phyloP scores from a whole-genome alignment of 345 rosid species.

The Rhodamnia rubescens region DNA sequence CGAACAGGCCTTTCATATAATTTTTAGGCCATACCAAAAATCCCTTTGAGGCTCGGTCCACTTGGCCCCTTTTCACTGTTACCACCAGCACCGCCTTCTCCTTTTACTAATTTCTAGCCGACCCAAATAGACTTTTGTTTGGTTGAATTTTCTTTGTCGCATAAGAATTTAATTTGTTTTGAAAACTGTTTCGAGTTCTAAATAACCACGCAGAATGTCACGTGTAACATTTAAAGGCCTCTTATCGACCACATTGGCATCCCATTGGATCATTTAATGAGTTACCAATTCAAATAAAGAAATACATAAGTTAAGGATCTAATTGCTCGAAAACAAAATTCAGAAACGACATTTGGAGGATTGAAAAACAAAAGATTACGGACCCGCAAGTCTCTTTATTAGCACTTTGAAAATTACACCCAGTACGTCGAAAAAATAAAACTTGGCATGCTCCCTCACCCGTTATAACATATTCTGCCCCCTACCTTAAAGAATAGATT shows the following conservation, averaged over 20 bases:
- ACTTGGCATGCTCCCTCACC: neutral
- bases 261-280: too few species aligned
- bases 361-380: neutral
- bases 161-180: neutral
- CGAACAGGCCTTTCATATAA: neutral
- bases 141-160: neutral
- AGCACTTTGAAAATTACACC: neutral
- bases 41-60: neutral
- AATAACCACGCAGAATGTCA: neutral
- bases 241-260: too few species aligned
- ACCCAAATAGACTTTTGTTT: neutral
- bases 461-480: too few species aligned
- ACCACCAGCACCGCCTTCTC: neutral
- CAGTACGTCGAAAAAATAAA: neutral
- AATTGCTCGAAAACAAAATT: too few species aligned
- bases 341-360: neutral
- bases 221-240: neutral
- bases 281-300: too few species aligned
- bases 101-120: neutral
- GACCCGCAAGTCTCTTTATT: neutral
- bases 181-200: neutral
- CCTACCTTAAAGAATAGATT: neutral
- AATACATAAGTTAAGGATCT: too few species aligned
- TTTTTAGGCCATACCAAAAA: neutral
- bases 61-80: neutral